Percentiles rank a stretch among this genome's conserved stretches.
These are phyloP conservation scores for Floccularia luteovirens DNA, from an alignment of 768 basidiomycete genomes.

Conservation along the genomic window DNA sequence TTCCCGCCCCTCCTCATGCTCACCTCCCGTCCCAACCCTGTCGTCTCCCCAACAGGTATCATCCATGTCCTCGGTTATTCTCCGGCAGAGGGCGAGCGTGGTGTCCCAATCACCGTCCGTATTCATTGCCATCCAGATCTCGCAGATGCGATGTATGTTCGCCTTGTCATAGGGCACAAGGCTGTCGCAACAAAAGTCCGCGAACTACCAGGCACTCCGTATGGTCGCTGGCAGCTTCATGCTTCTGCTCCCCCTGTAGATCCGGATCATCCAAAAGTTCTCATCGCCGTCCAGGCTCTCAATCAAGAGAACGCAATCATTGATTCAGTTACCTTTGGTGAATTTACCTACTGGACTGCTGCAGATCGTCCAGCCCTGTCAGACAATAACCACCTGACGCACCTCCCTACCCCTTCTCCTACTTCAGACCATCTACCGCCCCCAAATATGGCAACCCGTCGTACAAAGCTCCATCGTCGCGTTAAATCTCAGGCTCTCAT, in stretches of 20 bases:
- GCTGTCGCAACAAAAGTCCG: conserved; percentile 63
- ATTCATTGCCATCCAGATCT: conserved; percentile 48
- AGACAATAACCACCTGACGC: not conserved
- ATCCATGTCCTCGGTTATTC: conserved; percentile 61
- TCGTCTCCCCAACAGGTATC: conserved; percentile 42
- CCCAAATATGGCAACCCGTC: conserved; percentile 16
- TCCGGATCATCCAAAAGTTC: conserved; percentile 34
- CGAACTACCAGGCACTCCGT: conserved; percentile 35
- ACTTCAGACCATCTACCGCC: conserved; percentile 26
- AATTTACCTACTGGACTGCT: conserved; percentile 55
- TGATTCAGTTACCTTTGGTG: conserved; percentile 64
- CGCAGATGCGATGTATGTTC: conserved; percentile 51
- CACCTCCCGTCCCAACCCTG: conserved; percentile 14
- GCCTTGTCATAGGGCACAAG: conserved; percentile 66
- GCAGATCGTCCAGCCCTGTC: conserved; percentile 13
- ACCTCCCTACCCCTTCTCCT: conserved; percentile 22
- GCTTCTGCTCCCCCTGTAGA: conserved; percentile 52
- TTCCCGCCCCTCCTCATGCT: conserved; percentile 6
- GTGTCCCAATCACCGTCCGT: conserved; percentile 56
- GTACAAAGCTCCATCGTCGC: conserved; percentile 31
- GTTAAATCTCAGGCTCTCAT: conserved; percentile 33
- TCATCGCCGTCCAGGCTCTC: conserved; percentile 57
- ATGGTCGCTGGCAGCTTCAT: conserved; percentile 58
- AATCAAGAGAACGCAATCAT: conserved; percentile 45
- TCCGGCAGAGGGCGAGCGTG: conserved; percentile 56